A percentile compares a stretch with the other conserved stretches of the same genome.
phyloP scores from a whole-genome alignment of 1,139 yeast genomes.

The Suhomyces atakaporum region DNA sequence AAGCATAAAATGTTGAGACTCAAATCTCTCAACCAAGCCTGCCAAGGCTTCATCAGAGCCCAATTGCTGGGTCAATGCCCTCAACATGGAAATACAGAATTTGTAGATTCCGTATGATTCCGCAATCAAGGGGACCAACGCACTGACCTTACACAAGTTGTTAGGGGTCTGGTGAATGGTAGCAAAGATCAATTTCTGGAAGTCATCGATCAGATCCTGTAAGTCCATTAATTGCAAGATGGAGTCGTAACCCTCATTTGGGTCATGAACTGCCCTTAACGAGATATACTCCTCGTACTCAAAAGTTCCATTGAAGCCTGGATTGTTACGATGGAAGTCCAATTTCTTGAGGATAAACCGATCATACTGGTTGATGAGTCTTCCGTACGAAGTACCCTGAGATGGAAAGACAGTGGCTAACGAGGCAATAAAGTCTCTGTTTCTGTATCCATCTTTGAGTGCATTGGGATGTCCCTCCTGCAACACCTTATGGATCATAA shows the following conservation, averaged over 20 bases:
- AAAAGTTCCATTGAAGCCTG: slow-evolving; percentile 91
- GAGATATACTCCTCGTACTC: slow-evolving; percentile 95
- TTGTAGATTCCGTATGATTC: slow-evolving; percentile 93
- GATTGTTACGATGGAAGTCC: slow-evolving; percentile 79
- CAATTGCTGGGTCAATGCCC: slow-evolving; percentile 81
- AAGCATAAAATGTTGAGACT: slow-evolving; percentile 76
- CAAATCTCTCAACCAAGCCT: slow-evolving; percentile 72
- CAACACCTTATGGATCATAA: slow-evolving; percentile 85
- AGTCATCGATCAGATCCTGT: slow-evolving; percentile 82
- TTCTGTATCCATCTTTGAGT: slow-evolving; percentile 78
- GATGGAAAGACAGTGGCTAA: slow-evolving; percentile 45
- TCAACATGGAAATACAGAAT: slow-evolving; percentile 84
- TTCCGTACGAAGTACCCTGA: slow-evolving; percentile 59
- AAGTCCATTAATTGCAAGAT: slow-evolving; percentile 82
- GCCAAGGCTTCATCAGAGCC: slow-evolving; percentile 77
- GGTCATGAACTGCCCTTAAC: slow-evolving; percentile 83
- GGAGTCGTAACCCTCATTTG: slow-evolving; percentile 93
- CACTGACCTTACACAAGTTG: slow-evolving; percentile 82
- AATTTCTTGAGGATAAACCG: slow-evolving; percentile 70
- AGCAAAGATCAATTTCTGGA: slow-evolving; percentile 77
- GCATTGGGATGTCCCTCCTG: slow-evolving; percentile 95
- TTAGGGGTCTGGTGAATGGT: slow-evolving; percentile 64
- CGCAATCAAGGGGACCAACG: slow-evolving; percentile 88
- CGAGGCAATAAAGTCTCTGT: slow-evolving; percentile 49
- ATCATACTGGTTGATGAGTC: slow-evolving; percentile 78